Evolutionary conservation across 139 green algal species (phyloP).

Genomic region (Closterium sp.): DNA sequence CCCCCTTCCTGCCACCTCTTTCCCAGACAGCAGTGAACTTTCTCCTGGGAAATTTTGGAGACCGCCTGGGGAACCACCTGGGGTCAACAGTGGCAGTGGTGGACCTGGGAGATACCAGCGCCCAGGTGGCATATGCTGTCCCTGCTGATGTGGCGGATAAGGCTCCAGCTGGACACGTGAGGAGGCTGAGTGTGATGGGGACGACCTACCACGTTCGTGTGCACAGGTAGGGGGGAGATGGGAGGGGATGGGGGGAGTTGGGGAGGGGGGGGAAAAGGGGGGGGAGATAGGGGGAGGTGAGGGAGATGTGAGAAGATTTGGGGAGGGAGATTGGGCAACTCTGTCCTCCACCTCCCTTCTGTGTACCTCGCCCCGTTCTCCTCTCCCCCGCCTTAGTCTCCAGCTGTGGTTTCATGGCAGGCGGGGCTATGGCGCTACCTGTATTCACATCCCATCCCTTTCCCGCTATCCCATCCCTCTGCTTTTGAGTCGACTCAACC

Average conservation of each 20-base stretch:
- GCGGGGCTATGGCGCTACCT: too few relatives aligned
- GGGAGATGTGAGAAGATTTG: not conserved
- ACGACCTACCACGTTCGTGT: not conserved
- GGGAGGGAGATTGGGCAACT: too few relatives aligned
- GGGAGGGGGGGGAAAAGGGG: too few relatives aligned
- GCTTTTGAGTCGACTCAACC: too few relatives aligned
- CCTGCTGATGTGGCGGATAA: not conserved
- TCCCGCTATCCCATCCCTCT: too few relatives aligned
- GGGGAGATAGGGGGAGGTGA: not conserved
- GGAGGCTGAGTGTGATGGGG: not conserved
- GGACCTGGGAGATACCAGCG: not conserved
- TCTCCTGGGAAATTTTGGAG: not conserved
- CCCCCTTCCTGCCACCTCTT: too few relatives aligned
- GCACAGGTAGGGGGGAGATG: not conserved
- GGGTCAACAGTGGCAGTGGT: not conserved
- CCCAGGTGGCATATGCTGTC: not conserved
- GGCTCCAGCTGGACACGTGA: not conserved
- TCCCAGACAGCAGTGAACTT: not conserved
- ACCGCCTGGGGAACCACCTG: not conserved
- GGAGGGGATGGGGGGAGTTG: not conserved
- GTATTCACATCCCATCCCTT: too few relatives aligned
- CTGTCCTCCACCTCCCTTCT: too few relatives aligned
- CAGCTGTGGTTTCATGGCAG: too few relatives aligned
- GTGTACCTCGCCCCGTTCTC: too few relatives aligned
- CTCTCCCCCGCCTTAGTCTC: too few relatives aligned